Evolutionary conservation across 345 rosid genomes (phyloP), one percentile per base, ranked within the genome.

Genomic region (Aquilaria yunnanensis): DNA sequence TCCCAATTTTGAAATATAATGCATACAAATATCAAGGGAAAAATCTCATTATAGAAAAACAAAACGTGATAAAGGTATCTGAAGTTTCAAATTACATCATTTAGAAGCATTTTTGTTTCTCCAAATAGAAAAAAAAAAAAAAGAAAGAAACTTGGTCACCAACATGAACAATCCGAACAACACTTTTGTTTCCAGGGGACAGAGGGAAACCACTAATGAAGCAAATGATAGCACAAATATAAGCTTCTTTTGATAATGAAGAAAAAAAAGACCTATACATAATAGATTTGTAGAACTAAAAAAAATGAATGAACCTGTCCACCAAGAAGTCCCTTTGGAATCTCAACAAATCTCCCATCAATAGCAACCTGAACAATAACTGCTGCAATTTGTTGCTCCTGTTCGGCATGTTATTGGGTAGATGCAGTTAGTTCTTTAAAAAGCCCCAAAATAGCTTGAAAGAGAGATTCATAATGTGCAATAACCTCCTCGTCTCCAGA

Each of bases 261-360:
- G 43, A 41, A 62, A 12, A 41, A 30, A 16, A 5, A 13, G 41
- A 29, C 6, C 12, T 30, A 53, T 41, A 23, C 23, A 31, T 51
- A 31, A 58, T 5, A 41, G 47, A 62, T 14, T 46, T 60, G 50
- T 54, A 47, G 61, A 55, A 31, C 33, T 14, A 2, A 12, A 34
- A 46, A 23, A 8, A 51, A 8, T 12, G 23, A 23, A 12, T 70
- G 23, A 23, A 94, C 99, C 87, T 87, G 97, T 60, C 87, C 96
- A 32, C 67, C 85, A 47, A 90, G 83, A 67, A 89, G 79, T 72
- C 75, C 87, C 48, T 49, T 71, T 2, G 96, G 86, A 74, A 90
- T 77, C 68, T 94, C 96, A 75, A 90, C 83, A 32, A 89, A 88
- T 81, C 87, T 88, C 68, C 99, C 99, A 56, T 95, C 97, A 81